phyloP scores from a whole-genome alignment of 2,329 filamentous ascomycete species.

The Trichoderma sp. region DNA sequence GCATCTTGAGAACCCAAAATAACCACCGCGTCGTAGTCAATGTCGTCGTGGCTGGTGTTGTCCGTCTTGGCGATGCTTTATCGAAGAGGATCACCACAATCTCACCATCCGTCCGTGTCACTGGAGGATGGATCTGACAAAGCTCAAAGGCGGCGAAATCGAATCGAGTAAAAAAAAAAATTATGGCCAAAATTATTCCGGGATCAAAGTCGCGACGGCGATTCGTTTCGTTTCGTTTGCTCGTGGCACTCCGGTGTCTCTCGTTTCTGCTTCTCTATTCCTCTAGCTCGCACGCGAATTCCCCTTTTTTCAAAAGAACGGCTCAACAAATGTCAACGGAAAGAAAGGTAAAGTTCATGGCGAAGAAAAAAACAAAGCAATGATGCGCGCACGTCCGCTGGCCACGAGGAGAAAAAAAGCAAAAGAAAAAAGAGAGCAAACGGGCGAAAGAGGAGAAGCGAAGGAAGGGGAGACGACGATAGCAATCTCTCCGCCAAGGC shows the following conservation, averaged over 20 bases:
- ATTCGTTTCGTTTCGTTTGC: slow-evolving; percentile 21
- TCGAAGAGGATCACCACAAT: neutral
- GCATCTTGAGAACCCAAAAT: slow-evolving; percentile 19
- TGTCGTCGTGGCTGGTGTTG: neutral
- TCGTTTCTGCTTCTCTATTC: neutral
- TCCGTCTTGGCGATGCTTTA: neutral
- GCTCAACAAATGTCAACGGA: slow-evolving; percentile 18
- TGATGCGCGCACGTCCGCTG: slow-evolving; percentile 12
- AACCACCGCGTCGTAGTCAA: neutral
- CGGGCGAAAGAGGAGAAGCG: neutral
- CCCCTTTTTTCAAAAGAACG: slow-evolving; percentile 16
- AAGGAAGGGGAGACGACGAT: slow-evolving; percentile 10
- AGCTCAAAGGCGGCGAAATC: neutral
- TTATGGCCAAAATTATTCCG: neutral
- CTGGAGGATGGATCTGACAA: neutral
- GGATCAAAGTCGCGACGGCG: neutral
- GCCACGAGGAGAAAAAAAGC: neutral
- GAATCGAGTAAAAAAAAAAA: neutral
- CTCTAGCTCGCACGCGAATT: neutral
- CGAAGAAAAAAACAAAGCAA: slow-evolving; percentile 20
- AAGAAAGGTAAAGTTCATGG: slow-evolving; percentile 23
- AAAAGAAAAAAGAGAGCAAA: neutral
- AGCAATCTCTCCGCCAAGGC: slow-evolving; percentile 16
- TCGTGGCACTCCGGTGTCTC: neutral
- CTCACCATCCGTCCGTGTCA: neutral